Conservation (phyloP, 768 basidiomycete species). For the Neoboletus subvelutipes region DNA sequence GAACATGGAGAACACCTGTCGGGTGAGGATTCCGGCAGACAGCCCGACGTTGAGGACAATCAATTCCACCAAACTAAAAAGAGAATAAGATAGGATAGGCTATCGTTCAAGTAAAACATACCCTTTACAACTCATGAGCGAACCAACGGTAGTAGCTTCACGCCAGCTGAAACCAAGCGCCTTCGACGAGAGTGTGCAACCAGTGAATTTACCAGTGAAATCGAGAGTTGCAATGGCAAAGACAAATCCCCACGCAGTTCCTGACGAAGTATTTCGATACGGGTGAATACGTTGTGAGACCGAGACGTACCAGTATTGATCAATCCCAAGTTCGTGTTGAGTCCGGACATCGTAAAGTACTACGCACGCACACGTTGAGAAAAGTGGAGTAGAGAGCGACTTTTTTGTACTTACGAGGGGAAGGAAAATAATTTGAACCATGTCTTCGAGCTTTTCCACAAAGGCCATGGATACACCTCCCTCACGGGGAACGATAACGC, state of each 20-base stretch:
- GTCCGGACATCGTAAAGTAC: conserved; percentile 93
- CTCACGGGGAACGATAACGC: conserved; percentile 81
- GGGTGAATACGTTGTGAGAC: background rate
- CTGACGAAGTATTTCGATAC: conserved; percentile 31
- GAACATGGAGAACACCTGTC: conserved; percentile 91
- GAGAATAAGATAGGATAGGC: conserved; percentile 4
- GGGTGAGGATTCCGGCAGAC: conserved; percentile 70
- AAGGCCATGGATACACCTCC: conserved; percentile 81
- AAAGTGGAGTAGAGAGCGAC: background rate
- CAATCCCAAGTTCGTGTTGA: conserved; percentile 87
- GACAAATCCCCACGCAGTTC: conserved; percentile 85
- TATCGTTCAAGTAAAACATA: conserved; percentile 35
- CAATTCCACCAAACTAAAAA: conserved; percentile 75
- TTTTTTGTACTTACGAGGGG: conserved; percentile 60
- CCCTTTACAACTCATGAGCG: conserved; percentile 97
- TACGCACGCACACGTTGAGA: conserved; percentile 28
- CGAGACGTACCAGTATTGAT: conserved; percentile 62
- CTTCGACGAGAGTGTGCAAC: conserved; percentile 70
- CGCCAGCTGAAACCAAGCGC: conserved; percentile 75
- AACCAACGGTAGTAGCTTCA: conserved; percentile 82
- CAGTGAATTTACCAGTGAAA: conserved; percentile 87
- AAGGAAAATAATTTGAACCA: conserved; percentile 87
- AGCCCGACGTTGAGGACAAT: conserved; percentile 97
- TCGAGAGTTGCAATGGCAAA: conserved; percentile 76
- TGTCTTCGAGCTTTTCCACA: conserved; percentile 93